Base-by-base conservation (phyloP, 331 rosid genomes). In the Telfairia occidentalis region DNA sequence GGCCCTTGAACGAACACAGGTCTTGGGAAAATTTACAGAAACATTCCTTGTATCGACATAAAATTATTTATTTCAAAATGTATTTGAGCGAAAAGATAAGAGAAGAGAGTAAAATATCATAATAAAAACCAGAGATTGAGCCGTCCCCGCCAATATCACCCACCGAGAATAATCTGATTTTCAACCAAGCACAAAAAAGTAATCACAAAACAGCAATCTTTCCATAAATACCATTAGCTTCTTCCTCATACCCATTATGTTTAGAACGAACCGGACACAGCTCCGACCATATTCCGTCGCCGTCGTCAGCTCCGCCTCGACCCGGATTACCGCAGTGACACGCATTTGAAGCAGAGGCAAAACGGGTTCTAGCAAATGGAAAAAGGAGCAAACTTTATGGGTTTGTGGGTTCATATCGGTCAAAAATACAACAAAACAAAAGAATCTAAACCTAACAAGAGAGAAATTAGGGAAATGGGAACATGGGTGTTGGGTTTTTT, bases 81-180 rank as follows among this genome's bases (percentile, higher is more conserved):
- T 67, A 19, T 37, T n/a, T 28, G 0, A 67, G 3, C 29, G 12
- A 28, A 65, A 50, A 9, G 59, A 79, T 15, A 48, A 43, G n/a
- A n/a, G n/a, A 23, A 43, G 21, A 46, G 74, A 43, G 15, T n/a
- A 67, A 26, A 79, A 45, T 57, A 70, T 77, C 78, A 77, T 53
- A 52, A 77, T 53, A 52, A 71, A 84, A 74, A 72, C 60, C 60
- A 71, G 82, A 88, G 97, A 92, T 92, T 92, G 97, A 92, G 97
- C 97, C 97, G 85, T 88, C 84, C 29, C 83, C 86, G 96, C 97
- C 96, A 90, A 90, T 92, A 92, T 84, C 97, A 92, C 97, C 97
- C 87, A 82, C 24, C 49, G 23, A 48, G 77, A 32, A 71, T 48
- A 30, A 71, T 46, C 76, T 71, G 60, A 38, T n/a, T 18, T 19